Conservation (phyloP, 129 eudicot genomes). For the Tagetes erecta region DNA sequence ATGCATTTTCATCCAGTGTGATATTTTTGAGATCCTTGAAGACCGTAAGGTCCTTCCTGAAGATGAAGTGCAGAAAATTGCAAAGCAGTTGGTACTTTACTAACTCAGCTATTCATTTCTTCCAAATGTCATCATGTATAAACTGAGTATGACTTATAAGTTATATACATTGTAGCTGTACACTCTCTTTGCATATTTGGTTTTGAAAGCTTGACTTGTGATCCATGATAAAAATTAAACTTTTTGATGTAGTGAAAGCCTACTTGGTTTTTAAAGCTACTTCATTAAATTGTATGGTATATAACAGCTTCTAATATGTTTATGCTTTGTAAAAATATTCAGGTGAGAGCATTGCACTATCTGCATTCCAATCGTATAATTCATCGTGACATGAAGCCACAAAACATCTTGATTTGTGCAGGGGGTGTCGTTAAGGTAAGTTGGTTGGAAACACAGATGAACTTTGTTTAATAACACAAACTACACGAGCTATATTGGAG, state of each 20-base stretch:
- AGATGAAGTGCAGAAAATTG: conserved; percentile 87
- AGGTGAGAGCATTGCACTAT: conserved; percentile 93
- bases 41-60: conserved; percentile 94
- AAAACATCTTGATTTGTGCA: conserved; percentile 84
- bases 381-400: conserved; percentile 98
- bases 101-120: conserved; percentile 9
- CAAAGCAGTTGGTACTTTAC: conserved; percentile 83
- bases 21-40: conserved; percentile 86
- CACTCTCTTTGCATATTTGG: neutral
- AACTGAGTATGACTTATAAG: neutral
- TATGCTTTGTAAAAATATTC: conserved; percentile 25
- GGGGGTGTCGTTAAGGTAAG: conserved; percentile 84
- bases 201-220: neutral
- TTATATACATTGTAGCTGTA: neutral
- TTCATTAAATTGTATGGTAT: neutral
- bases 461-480: conserved; percentile 4
- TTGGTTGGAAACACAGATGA: neutral
- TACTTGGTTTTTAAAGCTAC: too few relatives aligned
- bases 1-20: conserved; percentile 56
- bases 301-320: conserved; percentile 9
- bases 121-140: neutral
- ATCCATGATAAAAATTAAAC: too few relatives aligned
- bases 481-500: neutral
- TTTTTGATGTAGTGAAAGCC: too few relatives aligned
- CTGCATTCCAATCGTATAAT: conserved; percentile 92